These are phyloP conservation scores for Gillenia trifoliata DNA, from an alignment of 306 rosid species.

Conservation along the genomic window DNA sequence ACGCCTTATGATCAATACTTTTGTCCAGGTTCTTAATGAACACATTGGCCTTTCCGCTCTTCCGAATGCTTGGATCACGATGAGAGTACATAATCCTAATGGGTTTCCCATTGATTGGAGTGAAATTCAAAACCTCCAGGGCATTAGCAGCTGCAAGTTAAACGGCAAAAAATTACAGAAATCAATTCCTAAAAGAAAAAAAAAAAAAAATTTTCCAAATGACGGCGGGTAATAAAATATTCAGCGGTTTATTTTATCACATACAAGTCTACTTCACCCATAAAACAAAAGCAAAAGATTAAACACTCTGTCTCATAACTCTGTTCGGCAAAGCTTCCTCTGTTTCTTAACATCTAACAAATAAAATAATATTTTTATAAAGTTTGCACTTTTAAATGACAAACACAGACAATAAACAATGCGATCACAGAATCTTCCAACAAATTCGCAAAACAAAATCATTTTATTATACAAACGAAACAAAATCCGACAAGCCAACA, in stretches of 20 bases:
- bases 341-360: too few species aligned
- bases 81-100: slow-evolving; percentile 84
- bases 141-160: slow-evolving; percentile 53
- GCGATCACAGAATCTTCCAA: background rate
- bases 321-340: too few species aligned
- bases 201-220: background rate
- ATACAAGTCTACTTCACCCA: background rate
- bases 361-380: too few species aligned
- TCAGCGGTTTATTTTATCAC: background rate
- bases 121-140: slow-evolving; percentile 51
- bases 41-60: slow-evolving; percentile 74
- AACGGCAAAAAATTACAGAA: background rate
- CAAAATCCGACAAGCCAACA: background rate
- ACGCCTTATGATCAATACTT: slow-evolving; percentile 73
- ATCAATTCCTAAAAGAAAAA: background rate
- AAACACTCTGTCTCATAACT: too few species aligned
- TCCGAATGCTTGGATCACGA: slow-evolving; percentile 74
- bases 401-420: background rate
- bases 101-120: slow-evolving; percentile 66
- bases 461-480: background rate
- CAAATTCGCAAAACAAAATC: background rate
- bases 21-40: slow-evolving; percentile 73
- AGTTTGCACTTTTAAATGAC: background rate
- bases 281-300: background rate
- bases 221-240: background rate